Conservation (phyloP, 2,329 filamentous ascomycete genomes). For the Aspergillus niger region DNA sequence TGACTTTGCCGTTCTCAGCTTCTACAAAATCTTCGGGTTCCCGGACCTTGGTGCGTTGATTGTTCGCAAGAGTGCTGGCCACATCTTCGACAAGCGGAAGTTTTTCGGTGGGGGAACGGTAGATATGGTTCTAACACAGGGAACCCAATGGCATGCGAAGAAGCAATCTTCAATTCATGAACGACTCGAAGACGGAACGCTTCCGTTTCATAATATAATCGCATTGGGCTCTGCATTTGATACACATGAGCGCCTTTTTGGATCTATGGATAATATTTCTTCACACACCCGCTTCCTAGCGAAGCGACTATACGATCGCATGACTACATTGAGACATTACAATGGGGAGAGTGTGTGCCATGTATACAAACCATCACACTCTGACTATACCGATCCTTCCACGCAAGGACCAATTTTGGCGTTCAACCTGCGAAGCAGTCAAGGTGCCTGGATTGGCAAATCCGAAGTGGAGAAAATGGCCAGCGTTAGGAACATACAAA, state of each 20-base stretch:
- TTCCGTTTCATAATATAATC: conserved; percentile 87
- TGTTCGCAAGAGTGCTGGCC: conserved; percentile 69
- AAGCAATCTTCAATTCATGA: conserved; percentile 76
- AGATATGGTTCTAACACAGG: conserved; percentile 78
- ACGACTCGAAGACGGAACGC: conserved; percentile 83
- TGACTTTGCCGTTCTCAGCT: conserved; percentile 83
- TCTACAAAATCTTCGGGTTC: conserved; percentile 98
- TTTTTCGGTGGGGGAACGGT: conserved; percentile 97
- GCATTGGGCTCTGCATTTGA: conserved; percentile 75
- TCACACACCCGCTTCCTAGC: conserved; percentile 70
- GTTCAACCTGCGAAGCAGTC: conserved; percentile 74
- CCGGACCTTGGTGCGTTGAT: conserved; percentile 86
- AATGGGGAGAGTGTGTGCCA: conserved; percentile 68
- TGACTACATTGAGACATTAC: conserved; percentile 65
- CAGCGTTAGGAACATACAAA: conserved; percentile 73
- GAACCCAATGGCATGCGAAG: conserved; percentile 77
- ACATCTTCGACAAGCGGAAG: conserved; percentile 64
- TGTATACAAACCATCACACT: conserved; percentile 58
- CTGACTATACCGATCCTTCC: conserved; percentile 46
- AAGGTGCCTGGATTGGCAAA: conserved; percentile 75
- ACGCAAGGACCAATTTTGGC: conserved; percentile 74
- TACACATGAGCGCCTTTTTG: conserved; percentile 69
- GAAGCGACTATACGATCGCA: conserved; percentile 57
- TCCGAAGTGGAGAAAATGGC: conserved; percentile 86
- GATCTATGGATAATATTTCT: conserved; percentile 68